phyloP scores from a whole-genome alignment of 2,329 filamentous ascomycete species.

The Akanthomyces muscarius region DNA sequence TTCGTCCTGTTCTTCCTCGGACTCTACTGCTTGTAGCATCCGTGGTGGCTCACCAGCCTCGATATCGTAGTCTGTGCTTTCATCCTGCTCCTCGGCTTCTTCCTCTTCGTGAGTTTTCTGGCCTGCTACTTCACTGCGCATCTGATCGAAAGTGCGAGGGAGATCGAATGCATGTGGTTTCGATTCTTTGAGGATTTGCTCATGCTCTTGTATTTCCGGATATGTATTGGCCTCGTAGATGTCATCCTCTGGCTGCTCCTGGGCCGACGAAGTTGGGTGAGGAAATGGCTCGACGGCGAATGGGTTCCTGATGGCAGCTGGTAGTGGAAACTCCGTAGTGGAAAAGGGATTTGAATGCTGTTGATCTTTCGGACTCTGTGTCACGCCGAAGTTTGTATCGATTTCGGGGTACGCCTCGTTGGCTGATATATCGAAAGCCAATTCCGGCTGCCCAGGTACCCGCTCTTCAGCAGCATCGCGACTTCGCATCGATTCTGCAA shows the following conservation, averaged over 20 bases:
- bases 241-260: conserved; percentile 8
- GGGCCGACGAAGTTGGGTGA: neutral
- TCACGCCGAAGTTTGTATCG: neutral
- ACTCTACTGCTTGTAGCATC: conserved; percentile 9
- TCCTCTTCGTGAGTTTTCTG: neutral
- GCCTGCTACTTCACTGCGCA: neutral
- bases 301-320: neutral
- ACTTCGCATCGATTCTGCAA: conserved; percentile 10
- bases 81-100: conserved; percentile 21
- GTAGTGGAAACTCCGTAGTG: neutral
- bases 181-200: neutral
- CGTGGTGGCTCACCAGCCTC: conserved; percentile 2
- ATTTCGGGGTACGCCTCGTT: neutral
- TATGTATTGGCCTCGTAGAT: conserved; percentile 13
- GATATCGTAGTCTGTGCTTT: conserved; percentile 19
- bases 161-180: neutral
- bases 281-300: conserved; percentile 10
- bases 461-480: conserved; percentile 1
- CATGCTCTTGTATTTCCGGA: neutral
- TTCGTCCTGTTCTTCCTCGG: conserved; percentile 21
- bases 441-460: neutral
- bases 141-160: neutral
- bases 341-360: neutral
- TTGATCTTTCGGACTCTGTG: neutral
- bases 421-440: neutral